phyloP scores from a whole-genome alignment of 768 basidiomycete genomes.

The Rhizopogon roseolus region DNA sequence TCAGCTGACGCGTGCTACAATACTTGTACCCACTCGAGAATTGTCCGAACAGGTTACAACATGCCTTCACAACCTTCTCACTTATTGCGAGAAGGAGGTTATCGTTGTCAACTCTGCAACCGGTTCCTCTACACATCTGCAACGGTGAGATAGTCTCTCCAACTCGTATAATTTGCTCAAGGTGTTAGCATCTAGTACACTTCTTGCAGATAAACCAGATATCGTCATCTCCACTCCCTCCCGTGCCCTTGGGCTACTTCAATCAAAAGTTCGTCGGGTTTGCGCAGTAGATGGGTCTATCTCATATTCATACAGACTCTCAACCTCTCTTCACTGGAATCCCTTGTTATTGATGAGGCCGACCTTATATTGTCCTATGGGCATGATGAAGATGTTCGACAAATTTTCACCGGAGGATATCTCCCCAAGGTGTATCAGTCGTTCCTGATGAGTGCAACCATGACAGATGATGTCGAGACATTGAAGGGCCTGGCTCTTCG shows the following conservation, averaged over 20 bases:
- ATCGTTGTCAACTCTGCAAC: constrained; percentile 71
- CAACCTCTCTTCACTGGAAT: constrained; percentile 62
- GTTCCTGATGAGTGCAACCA: constrained; percentile 95
- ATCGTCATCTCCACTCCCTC: constrained; percentile 79
- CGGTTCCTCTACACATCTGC: constrained; percentile 64
- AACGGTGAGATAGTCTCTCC: constrained; percentile 44
- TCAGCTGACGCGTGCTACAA: constrained; percentile 66
- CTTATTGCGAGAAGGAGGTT: constrained; percentile 79
- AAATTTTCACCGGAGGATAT: constrained; percentile 62
- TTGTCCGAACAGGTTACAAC: constrained; percentile 84
- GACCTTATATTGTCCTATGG: constrained; percentile 97
- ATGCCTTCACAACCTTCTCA: constrained; percentile 58
- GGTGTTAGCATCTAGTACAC: constrained; percentile 28
- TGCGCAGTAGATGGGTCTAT: neutral
- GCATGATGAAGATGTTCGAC: constrained; percentile 84
- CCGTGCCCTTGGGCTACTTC: constrained; percentile 59
- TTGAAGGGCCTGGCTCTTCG: constrained; percentile 85
- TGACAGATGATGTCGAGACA: constrained; percentile 92
- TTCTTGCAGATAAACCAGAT: constrained; percentile 70
- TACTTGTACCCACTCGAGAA: constrained; percentile 89
- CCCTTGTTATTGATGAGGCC: constrained; percentile 95
- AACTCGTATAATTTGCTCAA: neutral
- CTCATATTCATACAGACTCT: constrained; percentile 46
- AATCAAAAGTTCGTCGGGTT: constrained; percentile 52
- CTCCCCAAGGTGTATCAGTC: constrained; percentile 84